Evolutionary conservation across 148 eudicot genomes (phyloP).

Genomic region (Vaccinium macrocarpon): DNA sequence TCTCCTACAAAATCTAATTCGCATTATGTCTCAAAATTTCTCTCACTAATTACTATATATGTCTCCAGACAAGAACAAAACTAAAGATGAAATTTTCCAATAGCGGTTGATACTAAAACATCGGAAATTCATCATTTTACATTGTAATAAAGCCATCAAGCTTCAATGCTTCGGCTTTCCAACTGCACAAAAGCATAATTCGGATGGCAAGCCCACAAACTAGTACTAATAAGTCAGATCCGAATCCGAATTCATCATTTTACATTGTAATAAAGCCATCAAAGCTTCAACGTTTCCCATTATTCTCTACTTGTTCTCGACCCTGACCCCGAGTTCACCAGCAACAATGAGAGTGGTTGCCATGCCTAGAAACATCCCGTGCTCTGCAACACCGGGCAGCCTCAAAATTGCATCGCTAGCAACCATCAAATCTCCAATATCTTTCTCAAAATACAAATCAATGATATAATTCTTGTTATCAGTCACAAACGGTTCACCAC

Average conservation of each 20-base stretch:
- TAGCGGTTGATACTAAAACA: conserved; percentile 12
- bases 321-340: conserved; percentile 58
- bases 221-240: background rate
- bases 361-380: conserved; percentile 86
- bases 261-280: conserved; percentile 12
- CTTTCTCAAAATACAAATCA: conserved; percentile 72
- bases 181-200: background rate
- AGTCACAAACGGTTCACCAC: conserved; percentile 54
- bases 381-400: conserved; percentile 79
- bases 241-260: background rate
- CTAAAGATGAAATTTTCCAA: conserved; percentile 11
- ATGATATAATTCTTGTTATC: conserved; percentile 79
- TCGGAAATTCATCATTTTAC: conserved; percentile 3
- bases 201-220: conserved; percentile 4
- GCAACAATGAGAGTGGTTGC: conserved; percentile 79
- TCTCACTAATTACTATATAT: background rate
- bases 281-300: conserved; percentile 4
- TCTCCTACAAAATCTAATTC: background rate
- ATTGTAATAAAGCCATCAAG: conserved; percentile 6
- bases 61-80: conserved; percentile 3
- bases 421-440: conserved; percentile 64
- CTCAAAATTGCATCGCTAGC: conserved; percentile 76
- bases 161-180: conserved; percentile 15
- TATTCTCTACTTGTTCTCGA: conserved; percentile 42
- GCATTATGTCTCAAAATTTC: background rate